phyloP scores from a whole-genome alignment of 208 protist genomes.

The Trypanosoma lewisi region DNA sequence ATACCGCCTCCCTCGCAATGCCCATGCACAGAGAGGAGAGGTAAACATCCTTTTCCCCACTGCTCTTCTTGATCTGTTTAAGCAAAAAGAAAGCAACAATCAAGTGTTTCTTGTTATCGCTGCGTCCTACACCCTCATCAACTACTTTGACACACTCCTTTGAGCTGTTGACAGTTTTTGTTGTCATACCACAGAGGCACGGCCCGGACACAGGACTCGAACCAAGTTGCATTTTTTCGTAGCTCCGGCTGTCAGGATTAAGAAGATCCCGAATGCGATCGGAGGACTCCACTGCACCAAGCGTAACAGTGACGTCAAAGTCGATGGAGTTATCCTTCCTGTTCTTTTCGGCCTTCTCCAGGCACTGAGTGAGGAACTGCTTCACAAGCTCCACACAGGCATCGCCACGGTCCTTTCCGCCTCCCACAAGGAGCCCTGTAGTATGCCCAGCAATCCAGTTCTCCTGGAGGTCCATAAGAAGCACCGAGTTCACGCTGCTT shows the following conservation, averaged over 20 bases:
- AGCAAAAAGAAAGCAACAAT: conserved; percentile 65
- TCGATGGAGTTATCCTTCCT: conserved; percentile 40
- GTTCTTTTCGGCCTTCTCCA: conserved; percentile 55
- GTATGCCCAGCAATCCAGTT: conserved; percentile 81
- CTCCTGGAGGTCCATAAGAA: conserved; percentile 58
- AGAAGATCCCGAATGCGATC: conserved; percentile 64
- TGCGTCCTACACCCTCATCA: conserved; percentile 42
- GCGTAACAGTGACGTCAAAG: conserved; percentile 68
- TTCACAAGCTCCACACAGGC: conserved; percentile 34
- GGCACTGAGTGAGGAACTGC: conserved; percentile 41
- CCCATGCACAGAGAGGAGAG: conserved; percentile 71
- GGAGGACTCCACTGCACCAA: conserved; percentile 47
- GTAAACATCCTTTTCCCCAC: conserved; percentile 54
- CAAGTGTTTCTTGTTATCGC: conserved; percentile 53
- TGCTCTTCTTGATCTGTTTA: conserved; percentile 63
- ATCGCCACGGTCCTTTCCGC: conserved; percentile 41
- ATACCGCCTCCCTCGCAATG: conserved; percentile 42
- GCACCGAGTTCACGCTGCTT: conserved; percentile 60
- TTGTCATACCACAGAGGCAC: conserved; percentile 59
- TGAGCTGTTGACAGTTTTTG: conserved; percentile 36
- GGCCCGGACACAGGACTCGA: conserved; percentile 75
- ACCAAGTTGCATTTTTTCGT: conserved; percentile 51
- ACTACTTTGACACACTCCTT: conserved; percentile 40
- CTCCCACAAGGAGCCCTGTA: conserved; percentile 53
- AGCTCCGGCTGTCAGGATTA: conserved; percentile 27